These are phyloP conservation scores for Gossypium australe DNA, from an alignment of 345 rosid species.

Conservation along the genomic window DNA sequence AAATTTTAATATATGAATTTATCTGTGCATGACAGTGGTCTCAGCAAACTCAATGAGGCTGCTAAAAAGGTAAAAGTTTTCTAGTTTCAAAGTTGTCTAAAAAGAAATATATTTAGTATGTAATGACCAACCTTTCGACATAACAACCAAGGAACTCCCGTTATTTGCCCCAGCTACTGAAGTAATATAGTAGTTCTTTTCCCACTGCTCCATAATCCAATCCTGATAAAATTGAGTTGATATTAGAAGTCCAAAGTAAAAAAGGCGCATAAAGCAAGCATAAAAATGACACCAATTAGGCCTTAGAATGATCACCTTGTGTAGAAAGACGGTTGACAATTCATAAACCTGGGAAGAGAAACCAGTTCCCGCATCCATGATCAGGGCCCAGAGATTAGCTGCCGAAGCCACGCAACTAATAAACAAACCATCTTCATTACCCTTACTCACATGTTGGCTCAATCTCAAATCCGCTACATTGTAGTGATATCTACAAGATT, in stretches of 20 bases:
- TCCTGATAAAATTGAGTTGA: constrained; percentile 44
- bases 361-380: constrained; percentile 99
- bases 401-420: constrained; percentile 90
- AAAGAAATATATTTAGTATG: not conserved
- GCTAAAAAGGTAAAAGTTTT: not conserved
- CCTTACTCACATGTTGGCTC: constrained; percentile 76
- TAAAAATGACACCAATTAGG: constrained; percentile 8
- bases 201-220: constrained; percentile 99
- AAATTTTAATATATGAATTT: not conserved
- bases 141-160: constrained; percentile 87
- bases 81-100: not conserved
- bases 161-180: constrained; percentile 87
- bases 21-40: not conserved
- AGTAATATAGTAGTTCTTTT: constrained; percentile 84
- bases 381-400: constrained; percentile 86
- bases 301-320: constrained; percentile 51
- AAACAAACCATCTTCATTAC: constrained; percentile 82
- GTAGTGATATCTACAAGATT: constrained; percentile 74
- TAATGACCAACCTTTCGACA: constrained; percentile 72
- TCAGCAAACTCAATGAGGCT: not conserved
- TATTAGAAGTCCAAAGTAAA: not conserved
- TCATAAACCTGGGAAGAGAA: constrained; percentile 85
- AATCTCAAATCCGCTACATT: constrained; percentile 82
- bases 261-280: not conserved
- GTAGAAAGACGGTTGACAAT: constrained; percentile 70